phyloP scores from a whole-genome alignment of 768 basidiomycete species.

The Symmetrospora coprosmae region DNA sequence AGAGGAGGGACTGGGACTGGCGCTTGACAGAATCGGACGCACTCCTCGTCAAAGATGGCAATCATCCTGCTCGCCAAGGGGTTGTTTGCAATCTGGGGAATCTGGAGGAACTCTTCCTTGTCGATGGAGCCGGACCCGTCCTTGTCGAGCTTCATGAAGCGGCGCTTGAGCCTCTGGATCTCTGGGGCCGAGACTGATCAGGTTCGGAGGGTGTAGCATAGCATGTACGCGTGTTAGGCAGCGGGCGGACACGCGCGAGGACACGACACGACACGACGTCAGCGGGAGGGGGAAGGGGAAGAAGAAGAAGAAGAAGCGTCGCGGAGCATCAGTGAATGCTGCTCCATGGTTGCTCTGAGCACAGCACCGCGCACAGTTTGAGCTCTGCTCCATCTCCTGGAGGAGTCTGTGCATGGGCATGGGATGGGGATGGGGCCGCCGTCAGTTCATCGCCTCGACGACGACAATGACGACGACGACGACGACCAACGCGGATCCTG shows the following conservation, averaged over 20 bases:
- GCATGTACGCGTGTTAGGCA: too few species aligned
- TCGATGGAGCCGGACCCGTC: slow-evolving; percentile 97
- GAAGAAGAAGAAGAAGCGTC: too few species aligned
- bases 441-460: too few species aligned
- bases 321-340: too few species aligned
- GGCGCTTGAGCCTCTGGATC: slow-evolving; percentile 87
- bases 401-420: slow-evolving; percentile 49
- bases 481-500: slow-evolving; percentile 18
- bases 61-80: slow-evolving; percentile 95
- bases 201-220: too few species aligned
- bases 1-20: background rate
- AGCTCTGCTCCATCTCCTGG: slow-evolving; percentile 92
- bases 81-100: slow-evolving; percentile 97
- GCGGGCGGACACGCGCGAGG: too few species aligned
- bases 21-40: too few species aligned
- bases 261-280: background rate
- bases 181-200: slow-evolving; percentile 77
- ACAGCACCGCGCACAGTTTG: slow-evolving; percentile 58
- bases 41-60: slow-evolving; percentile 99
- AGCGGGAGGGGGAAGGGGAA: background rate
- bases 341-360: background rate
- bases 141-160: slow-evolving; percentile 99
- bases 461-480: too few species aligned
- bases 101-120: slow-evolving; percentile 94
- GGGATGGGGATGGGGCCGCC: too few species aligned